Base-by-base conservation (phyloP, 2,329 filamentous ascomycete genomes). In the Chrysoporthe cubensis region DNA sequence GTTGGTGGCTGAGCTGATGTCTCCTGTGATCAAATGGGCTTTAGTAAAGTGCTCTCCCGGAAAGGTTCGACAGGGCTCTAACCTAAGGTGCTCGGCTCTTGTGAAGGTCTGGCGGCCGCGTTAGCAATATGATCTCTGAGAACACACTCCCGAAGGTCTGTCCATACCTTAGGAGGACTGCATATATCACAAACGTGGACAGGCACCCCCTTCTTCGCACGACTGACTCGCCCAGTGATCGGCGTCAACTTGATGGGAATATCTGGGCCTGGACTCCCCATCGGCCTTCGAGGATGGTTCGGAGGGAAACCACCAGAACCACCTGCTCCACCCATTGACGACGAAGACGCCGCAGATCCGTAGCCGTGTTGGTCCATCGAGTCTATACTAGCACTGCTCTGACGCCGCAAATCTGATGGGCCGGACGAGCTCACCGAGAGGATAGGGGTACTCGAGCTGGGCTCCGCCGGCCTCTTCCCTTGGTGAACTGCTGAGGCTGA, bases 61-160 rank as follows among this genome's bases (percentile, higher is more conserved):
- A 50, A 65, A 48, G 62, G 62, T 69, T 8, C 46, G 16, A 9
- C n/a, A 8, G 42, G 42, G 44, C 34, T 60, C 75, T 76, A 71
- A 89, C 87, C 86, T 85, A 54, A 89, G 77, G 76, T 89, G 87
- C 73, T 89, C 87, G 42, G 87, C 87, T 73, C 87, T 80, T 14
- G 87, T 88, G 70, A 89, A 89, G 1, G 85, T 88, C 87, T 89
- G 52, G 44, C 63, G 16, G 67, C 60, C 52, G 50, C 56, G 68
- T 77, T 40, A 76, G 73, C 68, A 70, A 44, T 44, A 16, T 48
- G 48, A 68, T 26, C 26, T 9, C 21, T 3, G 9, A 26, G 21
- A 14, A 32, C 26, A 11, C 32, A 3, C 37, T 37, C 18, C 46
- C 16, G 32, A 64, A 13, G 32, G 26, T 34, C 6, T 11, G n/a